Evolutionary conservation across 2,329 filamentous ascomycete genomes (phyloP), one percentile per base, ranked within the genome.

Genomic region (Neoscytalidium dimidiatum): DNA sequence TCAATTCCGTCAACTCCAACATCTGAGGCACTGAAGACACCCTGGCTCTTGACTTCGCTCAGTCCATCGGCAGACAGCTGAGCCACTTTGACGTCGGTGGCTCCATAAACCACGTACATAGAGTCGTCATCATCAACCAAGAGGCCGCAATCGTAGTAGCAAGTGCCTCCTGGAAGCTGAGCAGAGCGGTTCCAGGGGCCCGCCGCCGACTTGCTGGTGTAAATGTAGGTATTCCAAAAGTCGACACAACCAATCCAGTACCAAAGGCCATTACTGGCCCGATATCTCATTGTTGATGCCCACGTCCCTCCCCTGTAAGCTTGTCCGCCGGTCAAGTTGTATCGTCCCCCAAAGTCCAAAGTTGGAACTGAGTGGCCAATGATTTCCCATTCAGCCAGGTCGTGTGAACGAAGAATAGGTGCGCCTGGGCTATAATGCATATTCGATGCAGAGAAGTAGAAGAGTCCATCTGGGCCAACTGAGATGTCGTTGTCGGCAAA

Each of bases 371-470:
- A 73, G 53, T 75, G 73, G 6, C 68, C 68, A 17, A 74, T 69
- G 26, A 67, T 69, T 38, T 79, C 79, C 66, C 80, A 85, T 46
- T 77, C 83, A 43, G 83, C 77, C 0, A 86, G 78, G 68, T 86
- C 83, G 44, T 79, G 78, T 0, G 84, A 86, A 19, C 76, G 73
- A 0, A 86, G 73, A 3, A 87, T 77, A 0, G 85, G 84, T 0
- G 84, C 84, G 7, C 83, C 84, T 1, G 84, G 80, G 26, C 79
- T 82, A 71, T 81, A 86, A 66, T 83, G 81, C 70, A 86, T 82
- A 26, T 77, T 85, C 1, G 82, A 85, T 1, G 84, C 80, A 0
- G 81, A 82, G 65, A 81, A 82, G 72, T 85, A 86, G 71, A 78
- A 82, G 5, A 75, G 75, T 6, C 35, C 57, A 60, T 81, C 77